Evolutionary conservation across 2,329 filamentous ascomycete genomes (phyloP).

Genomic region (Fusarium longipes): DNA sequence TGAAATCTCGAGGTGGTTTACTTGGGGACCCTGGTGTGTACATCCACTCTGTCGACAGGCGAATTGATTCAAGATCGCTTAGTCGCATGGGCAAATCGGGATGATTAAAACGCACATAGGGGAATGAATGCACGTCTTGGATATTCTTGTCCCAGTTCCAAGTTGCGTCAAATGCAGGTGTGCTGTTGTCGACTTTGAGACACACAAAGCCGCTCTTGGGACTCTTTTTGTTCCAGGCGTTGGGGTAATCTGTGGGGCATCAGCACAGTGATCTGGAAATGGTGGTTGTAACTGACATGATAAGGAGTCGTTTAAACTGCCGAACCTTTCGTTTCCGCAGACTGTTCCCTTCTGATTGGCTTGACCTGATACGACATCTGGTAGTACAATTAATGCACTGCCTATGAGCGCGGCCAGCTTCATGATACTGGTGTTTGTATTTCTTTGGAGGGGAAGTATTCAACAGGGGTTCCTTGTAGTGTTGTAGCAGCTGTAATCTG

Average conservation of each 20-base stretch:
- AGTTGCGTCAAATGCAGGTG: constrained; percentile 35
- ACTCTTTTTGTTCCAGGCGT: constrained; percentile 44
- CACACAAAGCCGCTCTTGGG: constrained; percentile 42
- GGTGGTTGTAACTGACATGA: constrained; percentile 15
- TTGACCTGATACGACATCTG: neutral
- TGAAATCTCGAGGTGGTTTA: constrained; percentile 26
- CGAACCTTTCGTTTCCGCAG: constrained; percentile 24
- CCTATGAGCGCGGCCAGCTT: neutral
- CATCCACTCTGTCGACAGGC: constrained; percentile 41
- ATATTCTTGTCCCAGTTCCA: constrained; percentile 44
- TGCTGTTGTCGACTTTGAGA: constrained; percentile 43
- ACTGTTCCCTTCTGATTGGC: constrained; percentile 3
- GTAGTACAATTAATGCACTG: neutral
- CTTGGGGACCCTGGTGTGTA: constrained; percentile 30
- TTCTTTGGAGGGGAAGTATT: neutral
- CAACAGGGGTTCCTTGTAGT: constrained; percentile 1
- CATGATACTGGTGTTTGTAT: constrained; percentile 9
- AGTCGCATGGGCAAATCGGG: constrained; percentile 34
- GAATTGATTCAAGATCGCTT: constrained; percentile 36
- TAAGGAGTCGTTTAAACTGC: constrained; percentile 29
- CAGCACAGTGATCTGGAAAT: neutral
- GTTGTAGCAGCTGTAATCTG: neutral
- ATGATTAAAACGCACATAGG: constrained; percentile 43
- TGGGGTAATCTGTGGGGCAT: constrained; percentile 40
- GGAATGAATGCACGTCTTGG: constrained; percentile 44